These are phyloP conservation scores for Aspergillus aculeatus DNA, from an alignment of 2,329 filamentous ascomycete genomes.

Conservation along the genomic window DNA sequence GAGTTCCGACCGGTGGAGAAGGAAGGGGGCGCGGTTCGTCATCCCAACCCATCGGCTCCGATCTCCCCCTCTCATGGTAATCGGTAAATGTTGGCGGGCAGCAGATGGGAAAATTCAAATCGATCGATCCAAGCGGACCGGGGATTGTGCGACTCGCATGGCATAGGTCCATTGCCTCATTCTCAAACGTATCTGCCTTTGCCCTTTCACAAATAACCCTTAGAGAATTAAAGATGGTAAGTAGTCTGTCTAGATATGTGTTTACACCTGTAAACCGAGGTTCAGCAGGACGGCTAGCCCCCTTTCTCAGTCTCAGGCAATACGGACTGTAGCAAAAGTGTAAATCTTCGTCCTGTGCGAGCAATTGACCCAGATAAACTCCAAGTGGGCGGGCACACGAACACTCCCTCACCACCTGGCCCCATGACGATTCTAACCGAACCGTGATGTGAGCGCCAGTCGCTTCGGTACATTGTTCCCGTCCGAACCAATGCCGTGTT, in stretches of 20 bases:
- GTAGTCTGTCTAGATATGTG: too few species aligned
- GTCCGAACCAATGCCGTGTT: not conserved
- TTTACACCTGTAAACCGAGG: not conserved
- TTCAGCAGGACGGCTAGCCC: not conserved
- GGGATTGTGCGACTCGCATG: not conserved
- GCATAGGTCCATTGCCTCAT: not conserved
- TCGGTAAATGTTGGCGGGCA: too few species aligned
- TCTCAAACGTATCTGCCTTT: not conserved
- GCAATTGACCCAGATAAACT: not conserved
- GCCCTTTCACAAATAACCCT: too few species aligned
- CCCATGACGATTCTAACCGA: not conserved
- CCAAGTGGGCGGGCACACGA: not conserved
- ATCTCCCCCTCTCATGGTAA: not conserved
- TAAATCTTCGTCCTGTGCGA: not conserved
- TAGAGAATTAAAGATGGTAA: too few species aligned
- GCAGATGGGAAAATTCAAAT: too few species aligned
- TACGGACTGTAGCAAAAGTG: not conserved
- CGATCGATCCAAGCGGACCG: not conserved
- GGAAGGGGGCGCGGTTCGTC: not conserved
- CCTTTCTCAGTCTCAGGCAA: not conserved
- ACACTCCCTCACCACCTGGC: not conserved
- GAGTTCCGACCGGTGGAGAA: not conserved
- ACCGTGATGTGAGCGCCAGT: not conserved
- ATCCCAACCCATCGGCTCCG: not conserved
- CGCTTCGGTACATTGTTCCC: not conserved